A percentile compares a stretch with the other conserved stretches of the same genome.
phyloP scores from a whole-genome alignment of 306 rosid species.

The Comarum palustre region DNA sequence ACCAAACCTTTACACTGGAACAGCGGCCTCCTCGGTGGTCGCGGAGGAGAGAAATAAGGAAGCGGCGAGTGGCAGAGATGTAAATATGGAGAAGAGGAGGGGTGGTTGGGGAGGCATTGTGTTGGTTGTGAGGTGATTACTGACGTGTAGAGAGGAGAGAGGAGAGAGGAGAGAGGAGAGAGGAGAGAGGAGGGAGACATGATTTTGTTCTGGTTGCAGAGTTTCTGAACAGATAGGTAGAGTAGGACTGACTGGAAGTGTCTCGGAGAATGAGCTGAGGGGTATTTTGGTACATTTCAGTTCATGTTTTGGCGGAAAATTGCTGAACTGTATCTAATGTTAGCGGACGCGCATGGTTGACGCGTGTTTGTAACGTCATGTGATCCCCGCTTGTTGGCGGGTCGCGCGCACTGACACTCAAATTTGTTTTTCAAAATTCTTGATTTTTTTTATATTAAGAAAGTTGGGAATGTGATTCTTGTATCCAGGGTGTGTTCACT shows the following conservation, averaged over 20 bases:
- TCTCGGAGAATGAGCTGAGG: conserved; percentile 38
- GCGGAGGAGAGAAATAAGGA: conserved; percentile 7
- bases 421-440: no score
- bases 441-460: no score
- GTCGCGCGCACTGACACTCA: no score
- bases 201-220: conserved; percentile 5
- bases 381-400: no score
- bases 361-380: neutral
- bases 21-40: conserved; percentile 26
- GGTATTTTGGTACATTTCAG: conserved; percentile 27
- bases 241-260: neutral
- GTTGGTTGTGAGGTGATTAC: conserved; percentile 37
- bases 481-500: no score
- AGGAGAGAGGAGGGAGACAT: neutral
- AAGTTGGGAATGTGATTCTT: no score
- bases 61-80: conserved; percentile 44
- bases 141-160: conserved; percentile 23
- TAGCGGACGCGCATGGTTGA: neutral
- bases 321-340: neutral
- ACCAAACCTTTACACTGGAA: conserved; percentile 30
- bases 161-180: neutral
- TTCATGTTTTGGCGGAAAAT: conserved; percentile 20
- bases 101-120: conserved; percentile 27
- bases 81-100: conserved; percentile 46
- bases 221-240: neutral